Conservation (phyloP, 2,329 filamentous ascomycete species). For the Fusarium sp. region DNA sequence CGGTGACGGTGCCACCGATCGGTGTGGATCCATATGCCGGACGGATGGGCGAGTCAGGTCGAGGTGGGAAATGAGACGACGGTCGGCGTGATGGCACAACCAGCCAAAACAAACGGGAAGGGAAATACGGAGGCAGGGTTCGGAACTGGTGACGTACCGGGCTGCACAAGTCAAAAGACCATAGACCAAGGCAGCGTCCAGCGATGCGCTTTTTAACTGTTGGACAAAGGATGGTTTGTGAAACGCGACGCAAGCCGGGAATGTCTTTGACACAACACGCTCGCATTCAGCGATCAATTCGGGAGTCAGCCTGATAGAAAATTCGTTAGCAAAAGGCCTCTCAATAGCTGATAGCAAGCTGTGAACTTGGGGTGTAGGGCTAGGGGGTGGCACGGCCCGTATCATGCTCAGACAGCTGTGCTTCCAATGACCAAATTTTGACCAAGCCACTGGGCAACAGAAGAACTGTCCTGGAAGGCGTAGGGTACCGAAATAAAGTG, state of each 20-base stretch:
- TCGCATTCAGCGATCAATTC: conserved; percentile 70
- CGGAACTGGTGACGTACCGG: conserved; percentile 59
- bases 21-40: conserved; percentile 44
- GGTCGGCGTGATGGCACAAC: conserved; percentile 17
- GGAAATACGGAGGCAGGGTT: conserved; percentile 36
- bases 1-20: conserved; percentile 43
- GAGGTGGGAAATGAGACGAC: conserved; percentile 39
- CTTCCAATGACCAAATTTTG: conserved; percentile 4
- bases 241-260: conserved; percentile 71
- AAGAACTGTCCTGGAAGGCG: not conserved
- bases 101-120: conserved; percentile 28
- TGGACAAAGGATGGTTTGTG: conserved; percentile 72
- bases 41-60: conserved; percentile 38
- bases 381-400: conserved; percentile 42
- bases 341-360: conserved; percentile 6
- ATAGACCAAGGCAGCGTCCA: conserved; percentile 68
- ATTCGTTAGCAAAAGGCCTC: conserved; percentile 41
- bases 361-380: conserved; percentile 15
- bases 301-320: conserved; percentile 60
- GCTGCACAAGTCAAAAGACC: conserved; percentile 69
- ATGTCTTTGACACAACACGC: conserved; percentile 70
- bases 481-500: not conserved
- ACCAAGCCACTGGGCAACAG: not conserved
- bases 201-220: conserved; percentile 67
- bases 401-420: conserved; percentile 37